Percentiles rank a stretch among this genome's conserved stretches.
Conservation (phyloP, 2,329 filamentous ascomycete genomes). For the Epichloe sibirici region DNA sequence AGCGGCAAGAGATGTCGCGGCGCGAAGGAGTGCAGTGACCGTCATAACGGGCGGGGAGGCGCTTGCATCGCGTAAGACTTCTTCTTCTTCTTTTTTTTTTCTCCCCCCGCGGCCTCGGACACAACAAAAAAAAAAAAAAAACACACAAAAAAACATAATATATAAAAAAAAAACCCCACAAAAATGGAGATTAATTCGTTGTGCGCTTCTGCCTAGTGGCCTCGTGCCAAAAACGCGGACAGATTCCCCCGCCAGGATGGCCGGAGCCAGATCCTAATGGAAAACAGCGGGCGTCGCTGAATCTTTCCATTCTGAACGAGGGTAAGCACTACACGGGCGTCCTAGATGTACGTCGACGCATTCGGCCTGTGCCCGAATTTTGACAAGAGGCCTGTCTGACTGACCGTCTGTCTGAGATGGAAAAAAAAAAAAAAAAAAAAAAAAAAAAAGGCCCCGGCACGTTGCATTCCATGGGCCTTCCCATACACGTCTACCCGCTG, state of each 20-base stretch:
- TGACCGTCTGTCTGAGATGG: too few relatives aligned
- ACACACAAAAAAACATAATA: too few relatives aligned
- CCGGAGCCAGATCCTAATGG: slow-evolving; percentile 33
- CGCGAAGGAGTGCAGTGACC: slow-evolving; percentile 41
- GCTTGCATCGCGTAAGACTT: slow-evolving; percentile 38
- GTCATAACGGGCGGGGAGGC: slow-evolving; percentile 54
- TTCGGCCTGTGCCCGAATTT: too few relatives aligned
- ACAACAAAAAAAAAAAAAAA: too few relatives aligned
- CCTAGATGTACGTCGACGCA: too few relatives aligned
- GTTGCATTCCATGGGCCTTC: slow-evolving; percentile 45
- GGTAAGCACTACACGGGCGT: slow-evolving; percentile 1
- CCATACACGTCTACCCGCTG: slow-evolving; percentile 55
- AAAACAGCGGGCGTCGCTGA: slow-evolving; percentile 31
- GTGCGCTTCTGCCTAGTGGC: slow-evolving; percentile 10
- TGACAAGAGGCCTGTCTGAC: too few relatives aligned
- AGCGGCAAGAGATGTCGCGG: slow-evolving; percentile 43
- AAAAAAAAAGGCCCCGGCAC: slow-evolving; percentile 38
- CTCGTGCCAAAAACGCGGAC: slow-evolving; percentile 20
- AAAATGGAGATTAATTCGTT: not conserved
- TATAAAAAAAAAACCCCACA: not conserved
- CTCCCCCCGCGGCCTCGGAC: too few relatives aligned
- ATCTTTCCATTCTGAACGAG: slow-evolving; percentile 29
- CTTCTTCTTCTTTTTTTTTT: too few relatives aligned
- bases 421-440: too few relatives aligned
- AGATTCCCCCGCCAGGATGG: slow-evolving; percentile 47